These are phyloP conservation scores for Allium cepa DNA, from an alignment of 106 monocot species.

Conservation along the genomic window DNA sequence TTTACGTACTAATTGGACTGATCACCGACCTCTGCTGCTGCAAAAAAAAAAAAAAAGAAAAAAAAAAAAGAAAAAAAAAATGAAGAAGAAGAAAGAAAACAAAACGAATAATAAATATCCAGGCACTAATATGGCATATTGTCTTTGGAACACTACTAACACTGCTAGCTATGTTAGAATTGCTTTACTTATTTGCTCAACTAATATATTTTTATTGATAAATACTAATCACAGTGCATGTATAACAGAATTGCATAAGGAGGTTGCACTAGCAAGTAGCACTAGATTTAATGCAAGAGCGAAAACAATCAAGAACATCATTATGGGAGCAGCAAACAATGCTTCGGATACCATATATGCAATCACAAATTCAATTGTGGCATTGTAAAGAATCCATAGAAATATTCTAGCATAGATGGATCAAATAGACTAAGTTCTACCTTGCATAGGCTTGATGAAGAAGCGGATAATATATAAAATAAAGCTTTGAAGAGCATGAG, in stretches of 20 bases:
- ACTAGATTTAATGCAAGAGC: conserved; percentile 58
- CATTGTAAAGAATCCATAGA: conserved; percentile 38
- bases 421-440: conserved; percentile 34
- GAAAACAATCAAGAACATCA: conserved; percentile 38
- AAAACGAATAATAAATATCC: conserved; percentile 9
- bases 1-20: conserved; percentile 16
- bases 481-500: conserved; percentile 44
- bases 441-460: conserved; percentile 34
- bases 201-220: neutral
- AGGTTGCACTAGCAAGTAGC: conserved; percentile 48
- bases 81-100: too few species aligned
- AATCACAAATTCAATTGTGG: conserved; percentile 42
- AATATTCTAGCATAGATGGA: conserved; percentile 11
- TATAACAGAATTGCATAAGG: conserved; percentile 56
- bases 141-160: conserved; percentile 30
- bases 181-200: neutral
- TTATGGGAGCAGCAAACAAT: conserved; percentile 36
- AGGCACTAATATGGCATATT: conserved; percentile 30
- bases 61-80: too few species aligned
- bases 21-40: neutral
- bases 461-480: conserved; percentile 40
- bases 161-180: conserved; percentile 59
- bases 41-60: neutral
- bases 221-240: neutral
- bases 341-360: conserved; percentile 66